Base-by-base conservation (phyloP, 148 eudicot species). In the Pouteria glomerata region DNA sequence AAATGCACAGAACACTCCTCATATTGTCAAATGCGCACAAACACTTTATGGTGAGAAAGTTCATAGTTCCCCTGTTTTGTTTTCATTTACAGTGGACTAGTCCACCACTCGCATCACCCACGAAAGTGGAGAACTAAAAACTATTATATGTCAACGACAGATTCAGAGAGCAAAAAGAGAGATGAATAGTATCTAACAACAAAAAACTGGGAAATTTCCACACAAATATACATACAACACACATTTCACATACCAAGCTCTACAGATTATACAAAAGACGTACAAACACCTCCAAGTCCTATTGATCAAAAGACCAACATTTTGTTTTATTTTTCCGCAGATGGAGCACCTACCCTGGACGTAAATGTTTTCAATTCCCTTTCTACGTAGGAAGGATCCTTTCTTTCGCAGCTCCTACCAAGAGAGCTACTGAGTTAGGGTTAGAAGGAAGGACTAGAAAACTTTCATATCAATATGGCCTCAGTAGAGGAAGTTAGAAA, bases 391-490 rank as follows among this genome's bases (percentile, higher is more conserved):
- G 33, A 50, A 19, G 52, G 70, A 47, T 66, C 26, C 3, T 16
- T 51, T 21, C 33, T 35, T 52, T 51, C 51, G 0, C 13, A 42
- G 66, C 48, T 35, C 29, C 31, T 55, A 33, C 74, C 51, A 33
- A 63, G 35, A 55, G 51, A 63, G 79, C 70, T 61, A 55, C 44
- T 61, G 42, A 69, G 73, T 59, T 51, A 69, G 35, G 70, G 69
- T 69, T 63, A 42, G 2, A n/a, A n/a, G n/a, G 59, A 41, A 42
- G 64, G 35, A 42, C 31, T 57, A 59, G 62, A 75, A 61, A 53
- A 57, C 53, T 51, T 26, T 16, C 47, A 35, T 30, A 61, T 50
- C 27, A 37, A 14, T 18, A 31, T 58, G 3, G 6, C 37, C 29
- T 60, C 16, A 26, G 23, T 34, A 53, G 39, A 39, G 29, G 24